These are phyloP conservation scores for Zygnema circumcarinatum DNA, from an alignment of 139 green algal species.

Conservation along the genomic window DNA sequence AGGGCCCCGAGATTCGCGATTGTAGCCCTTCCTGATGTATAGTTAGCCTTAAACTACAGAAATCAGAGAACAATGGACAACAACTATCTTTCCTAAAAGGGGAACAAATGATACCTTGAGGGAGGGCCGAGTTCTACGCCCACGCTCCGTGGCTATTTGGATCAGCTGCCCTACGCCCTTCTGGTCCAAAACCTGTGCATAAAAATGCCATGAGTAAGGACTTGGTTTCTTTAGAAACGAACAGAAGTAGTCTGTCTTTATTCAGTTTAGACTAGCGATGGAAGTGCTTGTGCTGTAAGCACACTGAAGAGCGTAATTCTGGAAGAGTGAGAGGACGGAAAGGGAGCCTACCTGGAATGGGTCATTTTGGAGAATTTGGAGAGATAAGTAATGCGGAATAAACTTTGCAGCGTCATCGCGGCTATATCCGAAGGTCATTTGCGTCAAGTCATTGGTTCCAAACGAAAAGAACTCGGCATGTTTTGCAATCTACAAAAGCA, in stretches of 20 bases:
- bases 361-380: slow-evolving; percentile 75
- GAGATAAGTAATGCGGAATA: slow-evolving; percentile 77
- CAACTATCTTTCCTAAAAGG: too few species aligned
- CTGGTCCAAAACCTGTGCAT: slow-evolving; percentile 69
- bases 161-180: slow-evolving; percentile 88
- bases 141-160: slow-evolving; percentile 75
- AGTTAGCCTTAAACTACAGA: too few species aligned
- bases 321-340: background rate
- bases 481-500: slow-evolving; percentile 76
- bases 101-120: slow-evolving; percentile 56
- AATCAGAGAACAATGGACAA: too few species aligned
- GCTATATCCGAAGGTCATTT: slow-evolving; percentile 87
- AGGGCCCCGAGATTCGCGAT: too few species aligned
- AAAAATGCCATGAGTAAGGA: too few species aligned
- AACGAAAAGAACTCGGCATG: slow-evolving; percentile 92
- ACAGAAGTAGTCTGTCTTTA: too few species aligned
- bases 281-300: too few species aligned
- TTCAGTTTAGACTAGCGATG: too few species aligned
- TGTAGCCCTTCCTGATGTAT: too few species aligned
- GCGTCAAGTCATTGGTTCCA: slow-evolving; percentile 94
- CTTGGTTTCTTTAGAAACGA: too few species aligned
- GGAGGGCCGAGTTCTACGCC: slow-evolving; percentile 68
- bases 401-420: slow-evolving; percentile 91
- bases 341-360: slow-evolving; percentile 74
- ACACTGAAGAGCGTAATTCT: too few species aligned